Base-by-base conservation (phyloP, 306 rosid genomes). In the Lathyrus aphaca region DNA sequence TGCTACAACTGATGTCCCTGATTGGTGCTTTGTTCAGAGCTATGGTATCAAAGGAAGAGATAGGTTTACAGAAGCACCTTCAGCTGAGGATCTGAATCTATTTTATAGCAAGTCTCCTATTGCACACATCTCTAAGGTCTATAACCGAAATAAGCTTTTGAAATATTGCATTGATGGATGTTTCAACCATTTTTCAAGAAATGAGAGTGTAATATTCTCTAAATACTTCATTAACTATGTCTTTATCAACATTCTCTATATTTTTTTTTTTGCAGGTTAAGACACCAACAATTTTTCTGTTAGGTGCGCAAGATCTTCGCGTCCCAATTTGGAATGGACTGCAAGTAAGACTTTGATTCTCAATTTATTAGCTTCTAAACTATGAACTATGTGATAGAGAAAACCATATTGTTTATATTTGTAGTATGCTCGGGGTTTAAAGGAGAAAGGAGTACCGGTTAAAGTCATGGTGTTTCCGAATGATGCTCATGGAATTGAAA, bases 301-400 rank as follows among this genome's bases (percentile, higher is more conserved):
- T 94, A 70, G 98, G 97, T 46, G 97, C 98, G 6, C 74, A 89
- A 81, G 98, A 94, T 85, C 90, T 88, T 60, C 97, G 97, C 3
- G 94, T 94, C 77, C 88, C 90, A 37, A 73, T 79, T 72, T 72
- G 77, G 0, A 76, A 71, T 57, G 87, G 87, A 76, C 54, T 79
- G 12, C 87, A 83, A 58, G 87, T 83, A 72, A 68, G 87, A 42
- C 69, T 45, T 50, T 63, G 10, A 64, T 55, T 66, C 62, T 72
- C 19, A 35, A 21, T 38, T 66, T n/a, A 15, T 32, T 43, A 57
- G 46, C 50, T 69, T 69, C 30, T 68, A 40, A 51, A 69, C 32
- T 61, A 64, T 49, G 61, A 56, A 30, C 42, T 8, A 6, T 50
- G 2, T 57, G 40, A 65, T 14, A 11, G 60, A 43, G 37, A 63